Evolutionary conservation across 2,329 filamentous ascomycete genomes (phyloP).

Genomic region (Xylaria sp.): DNA sequence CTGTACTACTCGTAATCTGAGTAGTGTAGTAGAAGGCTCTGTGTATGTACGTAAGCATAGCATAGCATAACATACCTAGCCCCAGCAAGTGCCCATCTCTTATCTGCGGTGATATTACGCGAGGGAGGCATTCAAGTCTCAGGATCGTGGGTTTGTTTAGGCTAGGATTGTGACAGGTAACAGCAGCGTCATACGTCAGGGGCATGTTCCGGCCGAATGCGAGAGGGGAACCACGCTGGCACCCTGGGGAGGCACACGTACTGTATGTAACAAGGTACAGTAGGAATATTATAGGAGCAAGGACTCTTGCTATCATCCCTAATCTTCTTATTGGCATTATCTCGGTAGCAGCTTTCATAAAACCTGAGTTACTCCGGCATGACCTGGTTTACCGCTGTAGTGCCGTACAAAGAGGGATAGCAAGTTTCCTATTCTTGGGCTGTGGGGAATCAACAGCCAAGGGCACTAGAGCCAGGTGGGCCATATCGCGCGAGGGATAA

Average conservation of each 20-base stretch:
- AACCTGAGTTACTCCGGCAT: not conserved
- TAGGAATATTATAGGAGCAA: not conserved
- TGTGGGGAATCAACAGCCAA: conserved; percentile 15
- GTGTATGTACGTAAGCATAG: conserved; percentile 2
- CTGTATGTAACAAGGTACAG: too few relatives aligned
- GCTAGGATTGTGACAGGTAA: conserved; percentile 17
- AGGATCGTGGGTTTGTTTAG: conserved; percentile 20
- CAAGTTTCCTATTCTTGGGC: conserved; percentile 28
- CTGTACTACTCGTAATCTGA: too few relatives aligned
- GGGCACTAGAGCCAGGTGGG: conserved; percentile 13
- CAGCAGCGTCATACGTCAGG: conserved; percentile 18
- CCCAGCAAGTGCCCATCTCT: not conserved
- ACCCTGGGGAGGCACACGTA: not conserved
- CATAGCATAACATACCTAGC: not conserved
- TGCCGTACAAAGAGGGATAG: conserved; percentile 6
- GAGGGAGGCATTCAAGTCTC: conserved; percentile 15
- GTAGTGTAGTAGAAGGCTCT: too few relatives aligned
- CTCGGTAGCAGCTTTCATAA: conserved; percentile 5
- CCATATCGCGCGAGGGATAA: conserved; percentile 20
- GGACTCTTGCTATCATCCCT: not conserved
- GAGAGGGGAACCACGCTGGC: not conserved
- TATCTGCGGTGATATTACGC: conserved; percentile 13
- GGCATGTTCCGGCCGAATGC: conserved; percentile 20
- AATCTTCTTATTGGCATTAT: conserved; percentile 2
- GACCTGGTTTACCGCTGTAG: not conserved